phyloP scores from a whole-genome alignment of 2,329 filamentous ascomycete genomes.

The Aspergillus glaucus region DNA sequence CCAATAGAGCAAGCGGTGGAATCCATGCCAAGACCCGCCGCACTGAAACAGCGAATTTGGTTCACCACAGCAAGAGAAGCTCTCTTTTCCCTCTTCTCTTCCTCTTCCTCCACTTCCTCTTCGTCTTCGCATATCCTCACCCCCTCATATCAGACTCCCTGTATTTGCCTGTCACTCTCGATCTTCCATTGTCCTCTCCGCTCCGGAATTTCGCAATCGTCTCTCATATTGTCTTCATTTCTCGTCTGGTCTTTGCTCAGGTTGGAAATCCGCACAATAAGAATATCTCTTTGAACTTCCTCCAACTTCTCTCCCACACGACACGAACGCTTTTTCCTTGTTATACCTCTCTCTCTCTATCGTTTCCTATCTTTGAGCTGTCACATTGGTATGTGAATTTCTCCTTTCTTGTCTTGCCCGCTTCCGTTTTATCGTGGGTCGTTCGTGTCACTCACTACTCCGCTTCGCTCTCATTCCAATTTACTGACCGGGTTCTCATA shows the following conservation, averaged over 20 bases:
- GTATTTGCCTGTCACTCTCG: constrained; percentile 3
- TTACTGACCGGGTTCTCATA: background rate
- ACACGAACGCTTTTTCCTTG: background rate
- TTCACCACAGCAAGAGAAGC: background rate
- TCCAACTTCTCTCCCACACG: background rate
- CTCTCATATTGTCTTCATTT: constrained; percentile 6
- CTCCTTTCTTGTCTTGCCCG: too few relatives aligned
- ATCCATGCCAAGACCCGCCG: background rate
- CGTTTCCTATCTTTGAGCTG: background rate
- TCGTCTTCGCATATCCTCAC: background rate
- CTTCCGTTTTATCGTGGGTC: background rate
- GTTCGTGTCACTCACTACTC: background rate
- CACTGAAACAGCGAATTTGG: background rate
- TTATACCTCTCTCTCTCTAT: background rate
- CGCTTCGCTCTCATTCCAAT: constrained; percentile 11
- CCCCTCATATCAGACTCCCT: background rate
- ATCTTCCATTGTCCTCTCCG: background rate
- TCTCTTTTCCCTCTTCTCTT: background rate
- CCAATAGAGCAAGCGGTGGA: background rate
- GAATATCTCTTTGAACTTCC: background rate
- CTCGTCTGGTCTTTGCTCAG: constrained; percentile 6
- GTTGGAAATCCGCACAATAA: background rate
- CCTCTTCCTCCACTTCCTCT: background rate
- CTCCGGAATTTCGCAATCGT: background rate
- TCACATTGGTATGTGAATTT: background rate